Evolutionary conservation across 2,329 filamentous ascomycete genomes (phyloP).

Genomic region (Nemania serpens): DNA sequence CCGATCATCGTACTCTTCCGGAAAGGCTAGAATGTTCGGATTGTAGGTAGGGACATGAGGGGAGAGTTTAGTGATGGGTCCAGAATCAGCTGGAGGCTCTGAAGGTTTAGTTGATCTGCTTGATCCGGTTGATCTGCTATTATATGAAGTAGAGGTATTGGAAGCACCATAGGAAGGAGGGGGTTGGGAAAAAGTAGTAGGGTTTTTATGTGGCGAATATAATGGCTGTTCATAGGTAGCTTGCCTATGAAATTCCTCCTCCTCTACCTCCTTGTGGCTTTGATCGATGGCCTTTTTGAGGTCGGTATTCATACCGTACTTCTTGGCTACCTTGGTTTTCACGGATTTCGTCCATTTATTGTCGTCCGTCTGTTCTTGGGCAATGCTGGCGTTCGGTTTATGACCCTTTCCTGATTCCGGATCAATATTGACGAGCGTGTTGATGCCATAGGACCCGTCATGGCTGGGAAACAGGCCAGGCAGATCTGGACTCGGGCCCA

Average conservation of each 20-base stretch:
- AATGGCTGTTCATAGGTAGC: background rate
- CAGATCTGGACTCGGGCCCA: conserved; percentile 19
- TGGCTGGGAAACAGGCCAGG: conserved; percentile 37
- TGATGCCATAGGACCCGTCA: conserved; percentile 41
- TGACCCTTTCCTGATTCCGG: conserved; percentile 25
- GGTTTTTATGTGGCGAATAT: background rate
- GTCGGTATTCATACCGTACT: conserved; percentile 32
- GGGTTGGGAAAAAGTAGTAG: too few species aligned
- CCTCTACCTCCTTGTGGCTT: conserved; percentile 27
- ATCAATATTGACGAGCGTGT: conserved; percentile 35
- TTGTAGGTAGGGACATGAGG: conserved; percentile 27
- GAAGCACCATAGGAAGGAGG: background rate
- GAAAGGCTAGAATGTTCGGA: conserved; percentile 17
- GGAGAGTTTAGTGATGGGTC: background rate
- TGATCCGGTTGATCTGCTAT: too few species aligned
- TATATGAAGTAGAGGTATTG: background rate
- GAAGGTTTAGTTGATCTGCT: background rate
- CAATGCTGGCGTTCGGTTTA: conserved; percentile 21
- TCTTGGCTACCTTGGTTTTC: conserved; percentile 16
- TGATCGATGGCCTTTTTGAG: conserved; percentile 28
- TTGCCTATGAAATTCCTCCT: conserved; percentile 14
- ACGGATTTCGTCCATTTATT: conserved; percentile 19
- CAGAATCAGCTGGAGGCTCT: background rate
- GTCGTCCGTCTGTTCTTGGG: conserved; percentile 30
- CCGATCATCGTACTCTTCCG: background rate